A percentile compares a stretch with the other conserved stretches of the same genome.
These are phyloP conservation scores for Metschnikowia gelsemii DNA, from an alignment of 805 yeast genomes.

Conservation along the genomic window DNA sequence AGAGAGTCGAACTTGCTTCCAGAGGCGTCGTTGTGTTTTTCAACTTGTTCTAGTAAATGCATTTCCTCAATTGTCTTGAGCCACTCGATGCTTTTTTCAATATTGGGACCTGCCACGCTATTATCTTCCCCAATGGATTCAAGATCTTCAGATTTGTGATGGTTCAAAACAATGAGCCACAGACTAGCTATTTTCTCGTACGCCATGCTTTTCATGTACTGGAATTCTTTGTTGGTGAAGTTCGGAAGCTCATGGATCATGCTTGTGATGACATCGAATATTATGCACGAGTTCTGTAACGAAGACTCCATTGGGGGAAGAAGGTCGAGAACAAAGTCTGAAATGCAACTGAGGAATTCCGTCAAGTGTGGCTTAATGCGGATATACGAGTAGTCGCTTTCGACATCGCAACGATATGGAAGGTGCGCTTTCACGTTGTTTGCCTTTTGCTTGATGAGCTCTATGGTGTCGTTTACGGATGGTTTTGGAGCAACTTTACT, in stretches of 20 bases:
- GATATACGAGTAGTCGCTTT: constrained; percentile 73
- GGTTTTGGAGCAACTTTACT: constrained; percentile 56
- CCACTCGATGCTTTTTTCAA: constrained; percentile 24
- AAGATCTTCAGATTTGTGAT: constrained; percentile 24
- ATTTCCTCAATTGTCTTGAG: constrained; percentile 35
- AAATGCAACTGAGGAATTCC: constrained; percentile 67
- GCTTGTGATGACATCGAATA: constrained; percentile 59
- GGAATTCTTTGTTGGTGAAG: constrained; percentile 57
- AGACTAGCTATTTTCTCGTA: constrained; percentile 62
- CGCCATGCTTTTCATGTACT: constrained; percentile 51
- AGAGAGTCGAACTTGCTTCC: constrained; percentile 43
- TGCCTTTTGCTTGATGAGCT: constrained; percentile 47
- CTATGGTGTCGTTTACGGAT: constrained; percentile 50
- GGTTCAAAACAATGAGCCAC: constrained; percentile 52
- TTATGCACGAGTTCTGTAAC: constrained; percentile 53
- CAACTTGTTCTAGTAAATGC: constrained; percentile 42
- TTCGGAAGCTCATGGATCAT: constrained; percentile 64
- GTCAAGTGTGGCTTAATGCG: constrained; percentile 66
- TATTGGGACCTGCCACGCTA: constrained; percentile 5
- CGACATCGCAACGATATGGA: constrained; percentile 74
- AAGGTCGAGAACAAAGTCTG: constrained; percentile 71
- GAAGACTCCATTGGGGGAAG: constrained; percentile 68
- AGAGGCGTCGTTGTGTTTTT: constrained; percentile 45
- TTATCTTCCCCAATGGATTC: constrained; percentile 10
- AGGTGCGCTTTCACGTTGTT: constrained; percentile 47